A percentile compares a stretch with the other conserved stretches of the same genome.
Evolutionary conservation across 495 filamentous ascomycete species (phyloP).

Genomic region (Neurospora sp.): DNA sequence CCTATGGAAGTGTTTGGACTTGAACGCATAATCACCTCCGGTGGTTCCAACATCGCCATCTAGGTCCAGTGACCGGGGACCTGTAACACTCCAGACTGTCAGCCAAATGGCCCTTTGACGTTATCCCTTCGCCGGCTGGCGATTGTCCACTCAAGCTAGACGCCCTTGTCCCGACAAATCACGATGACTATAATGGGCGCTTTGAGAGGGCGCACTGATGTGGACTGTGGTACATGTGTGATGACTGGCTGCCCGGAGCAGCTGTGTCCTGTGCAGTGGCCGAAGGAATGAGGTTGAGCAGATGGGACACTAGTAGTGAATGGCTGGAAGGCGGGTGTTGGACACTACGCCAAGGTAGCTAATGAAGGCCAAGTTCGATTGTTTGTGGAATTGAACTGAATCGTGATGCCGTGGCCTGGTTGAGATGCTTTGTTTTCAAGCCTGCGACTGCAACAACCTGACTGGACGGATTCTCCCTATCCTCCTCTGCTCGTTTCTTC

Average conservation of each 20-base stretch:
- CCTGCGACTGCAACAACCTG: no score
- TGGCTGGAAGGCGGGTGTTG: background rate
- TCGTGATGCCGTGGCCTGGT: background rate
- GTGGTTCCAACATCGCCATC: background rate
- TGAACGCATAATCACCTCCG: background rate
- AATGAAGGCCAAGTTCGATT: background rate
- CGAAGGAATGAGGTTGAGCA: background rate
- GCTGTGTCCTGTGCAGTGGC: background rate
- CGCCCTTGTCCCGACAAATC: no score
- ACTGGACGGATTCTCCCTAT: background rate
- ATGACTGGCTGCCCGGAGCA: no score
- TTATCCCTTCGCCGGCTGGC: background rate
- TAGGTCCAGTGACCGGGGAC: background rate
- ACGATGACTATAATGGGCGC: no score
- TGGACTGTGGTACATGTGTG: no score
- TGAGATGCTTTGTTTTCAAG: no score
- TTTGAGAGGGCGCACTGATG: no score
- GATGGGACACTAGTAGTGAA: background rate
- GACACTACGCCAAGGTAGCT: background rate
- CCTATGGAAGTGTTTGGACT: background rate
- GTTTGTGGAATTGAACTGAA: background rate
- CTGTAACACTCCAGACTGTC: background rate
- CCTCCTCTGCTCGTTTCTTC: no score
- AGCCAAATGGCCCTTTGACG: background rate
- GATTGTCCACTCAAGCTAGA: no score